A percentile compares a stretch with the other conserved stretches of the same genome.
Conservation (phyloP, 2,329 filamentous ascomycete species). For the Penicillium sp. region DNA sequence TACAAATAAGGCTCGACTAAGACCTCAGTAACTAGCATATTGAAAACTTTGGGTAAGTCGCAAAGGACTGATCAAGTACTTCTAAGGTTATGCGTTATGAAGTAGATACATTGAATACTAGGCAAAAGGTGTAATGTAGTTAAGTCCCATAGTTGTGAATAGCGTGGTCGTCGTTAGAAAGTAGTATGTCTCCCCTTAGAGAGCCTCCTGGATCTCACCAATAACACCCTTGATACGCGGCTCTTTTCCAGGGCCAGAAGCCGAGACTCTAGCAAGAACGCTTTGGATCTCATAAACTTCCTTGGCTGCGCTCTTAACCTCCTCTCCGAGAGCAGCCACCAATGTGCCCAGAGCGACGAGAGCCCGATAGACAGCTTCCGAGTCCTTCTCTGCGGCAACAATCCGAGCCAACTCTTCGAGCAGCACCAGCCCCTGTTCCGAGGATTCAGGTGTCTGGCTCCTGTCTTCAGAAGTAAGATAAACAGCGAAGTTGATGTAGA, state of each 20-base stretch:
- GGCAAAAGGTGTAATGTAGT: not conserved
- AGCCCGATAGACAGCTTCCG: conserved; percentile 79
- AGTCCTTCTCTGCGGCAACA: conserved; percentile 68
- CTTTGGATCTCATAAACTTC: conserved; percentile 57
- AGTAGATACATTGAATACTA: not conserved
- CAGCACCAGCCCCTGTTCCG: conserved; percentile 54
- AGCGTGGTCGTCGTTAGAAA: conserved; percentile 19
- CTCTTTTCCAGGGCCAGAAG: conserved; percentile 55
- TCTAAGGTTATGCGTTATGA: not conserved
- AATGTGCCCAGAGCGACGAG: conserved; percentile 83
- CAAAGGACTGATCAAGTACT: not conserved
- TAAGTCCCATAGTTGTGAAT: conserved; percentile 4
- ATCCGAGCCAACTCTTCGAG: conserved; percentile 65
- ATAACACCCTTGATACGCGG: conserved; percentile 62
- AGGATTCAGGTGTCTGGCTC: conserved; percentile 42
- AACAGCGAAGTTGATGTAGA: conserved; percentile 83
- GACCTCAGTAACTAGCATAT: too few species aligned
- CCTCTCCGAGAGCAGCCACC: conserved; percentile 58
- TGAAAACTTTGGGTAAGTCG: not conserved
- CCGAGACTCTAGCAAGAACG: conserved; percentile 50
- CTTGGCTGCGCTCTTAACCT: conserved; percentile 59
- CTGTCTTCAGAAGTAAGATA: conserved; percentile 58
- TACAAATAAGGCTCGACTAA: not conserved
- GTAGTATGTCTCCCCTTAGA: conserved; percentile 14
- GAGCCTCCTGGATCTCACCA: conserved; percentile 56